Percentiles rank a stretch among this genome's conserved stretches.
Conservation (phyloP, 768 basidiomycete species). For the Antrodiella citrinella region DNA sequence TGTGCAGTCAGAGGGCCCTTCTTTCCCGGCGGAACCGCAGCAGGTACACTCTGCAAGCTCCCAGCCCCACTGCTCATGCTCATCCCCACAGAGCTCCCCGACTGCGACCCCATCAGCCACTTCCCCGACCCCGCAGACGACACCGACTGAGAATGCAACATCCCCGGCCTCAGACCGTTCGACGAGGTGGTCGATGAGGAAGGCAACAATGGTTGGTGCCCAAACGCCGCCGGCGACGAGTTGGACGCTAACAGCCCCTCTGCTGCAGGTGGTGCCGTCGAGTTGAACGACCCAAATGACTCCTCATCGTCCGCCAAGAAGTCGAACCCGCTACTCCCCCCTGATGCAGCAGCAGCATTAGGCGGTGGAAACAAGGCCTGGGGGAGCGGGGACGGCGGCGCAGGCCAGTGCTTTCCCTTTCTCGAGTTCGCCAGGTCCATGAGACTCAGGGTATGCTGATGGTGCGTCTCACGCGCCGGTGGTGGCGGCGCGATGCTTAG, state of each 20-base stretch:
- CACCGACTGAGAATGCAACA: not conserved
- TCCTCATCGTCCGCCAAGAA: conserved; percentile 20
- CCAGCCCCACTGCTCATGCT: conserved; percentile 7
- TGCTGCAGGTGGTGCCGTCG: conserved; percentile 27
- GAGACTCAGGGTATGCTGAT: conserved; percentile 49
- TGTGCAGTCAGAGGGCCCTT: conserved; percentile 68
- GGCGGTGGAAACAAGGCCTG: conserved; percentile 21
- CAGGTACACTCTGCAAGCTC: conserved; percentile 6
- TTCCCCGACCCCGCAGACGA: not conserved
- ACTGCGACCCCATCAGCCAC: not conserved
- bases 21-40: conserved; percentile 10
- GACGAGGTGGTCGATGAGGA: not conserved
- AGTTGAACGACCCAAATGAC: conserved; percentile 9
- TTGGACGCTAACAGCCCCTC: conserved; percentile 13
- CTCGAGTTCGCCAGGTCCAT: conserved; percentile 48
- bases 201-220: not conserved
- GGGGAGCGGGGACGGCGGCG: conserved; percentile 39
- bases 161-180: not conserved
- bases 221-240: conserved; percentile 13
- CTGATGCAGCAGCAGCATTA: no score
- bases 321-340: conserved; percentile 16
- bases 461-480: conserved; percentile 36
- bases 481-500: not conserved
- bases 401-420: conserved; percentile 32
- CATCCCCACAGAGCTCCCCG: not conserved